A percentile compares a stretch with the other conserved stretches of the same genome.
Conservation (phyloP, 2,329 filamentous ascomycete species). For the Xylaria arbuscula region DNA sequence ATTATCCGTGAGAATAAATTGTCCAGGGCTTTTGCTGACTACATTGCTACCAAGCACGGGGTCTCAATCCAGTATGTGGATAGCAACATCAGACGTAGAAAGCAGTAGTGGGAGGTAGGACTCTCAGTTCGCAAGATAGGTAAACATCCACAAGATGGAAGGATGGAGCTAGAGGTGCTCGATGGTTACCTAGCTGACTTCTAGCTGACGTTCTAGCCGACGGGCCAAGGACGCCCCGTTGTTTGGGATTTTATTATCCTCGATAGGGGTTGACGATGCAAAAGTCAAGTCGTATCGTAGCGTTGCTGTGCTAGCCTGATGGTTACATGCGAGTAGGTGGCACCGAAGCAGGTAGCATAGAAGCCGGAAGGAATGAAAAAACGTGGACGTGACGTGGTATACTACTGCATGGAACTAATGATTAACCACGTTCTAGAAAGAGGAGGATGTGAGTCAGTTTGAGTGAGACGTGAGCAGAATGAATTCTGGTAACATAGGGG, state of each 20-base stretch:
- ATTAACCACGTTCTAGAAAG: background rate
- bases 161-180: conserved; percentile 8
- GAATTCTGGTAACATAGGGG: background rate
- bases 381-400: background rate
- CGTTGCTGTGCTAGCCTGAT: background rate
- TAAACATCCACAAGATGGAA: conserved; percentile 8
- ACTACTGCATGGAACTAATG: conserved; percentile 20
- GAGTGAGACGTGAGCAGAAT: background rate
- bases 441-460: background rate
- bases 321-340: background rate
- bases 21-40: background rate
- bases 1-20: conserved; percentile 10
- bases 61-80: conserved; percentile 7
- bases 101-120: conserved; percentile 1
- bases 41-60: conserved; percentile 13
- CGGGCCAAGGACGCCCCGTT: conserved; percentile 30
- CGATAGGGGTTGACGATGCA: background rate
- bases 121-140: conserved; percentile 12
- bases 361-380: conserved; percentile 1
- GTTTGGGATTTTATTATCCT: background rate
- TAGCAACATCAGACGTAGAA: background rate
- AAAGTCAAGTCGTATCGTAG: background rate
- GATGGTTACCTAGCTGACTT: conserved; percentile 10
- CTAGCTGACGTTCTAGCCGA: conserved; percentile 27
- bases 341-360: background rate